Evolutionary conservation across 768 basidiomycete genomes (phyloP).

Genomic region (Russula virescens): DNA sequence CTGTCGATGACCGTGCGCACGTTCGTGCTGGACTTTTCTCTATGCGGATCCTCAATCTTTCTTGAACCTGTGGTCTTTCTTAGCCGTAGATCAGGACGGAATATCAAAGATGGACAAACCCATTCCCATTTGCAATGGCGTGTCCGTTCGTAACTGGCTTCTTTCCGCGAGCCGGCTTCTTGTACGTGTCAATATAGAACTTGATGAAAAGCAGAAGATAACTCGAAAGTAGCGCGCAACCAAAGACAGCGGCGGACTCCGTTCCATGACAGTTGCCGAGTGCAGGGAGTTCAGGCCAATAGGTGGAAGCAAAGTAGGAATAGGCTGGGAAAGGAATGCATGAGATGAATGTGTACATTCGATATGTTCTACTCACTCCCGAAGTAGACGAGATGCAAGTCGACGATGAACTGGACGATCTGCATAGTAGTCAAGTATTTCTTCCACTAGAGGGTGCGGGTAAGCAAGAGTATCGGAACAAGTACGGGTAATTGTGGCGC

Average conservation of each 20-base stretch:
- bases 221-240: slow-evolving; percentile 80
- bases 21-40: neutral
- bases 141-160: slow-evolving; percentile 38
- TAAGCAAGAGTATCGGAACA: neutral
- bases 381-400: slow-evolving; percentile 87
- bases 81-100: neutral
- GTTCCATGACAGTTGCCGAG: slow-evolving; percentile 83
- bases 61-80: slow-evolving; percentile 9
- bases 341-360: neutral
- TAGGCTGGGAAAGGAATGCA: slow-evolving; percentile 45
- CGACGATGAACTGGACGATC: slow-evolving; percentile 93
- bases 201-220: slow-evolving; percentile 96
- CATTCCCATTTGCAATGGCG: slow-evolving; percentile 39
- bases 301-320: slow-evolving; percentile 67
- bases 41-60: slow-evolving; percentile 13
- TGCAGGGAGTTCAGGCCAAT: slow-evolving; percentile 54
- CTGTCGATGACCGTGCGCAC: neutral
- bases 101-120: slow-evolving; percentile 25
- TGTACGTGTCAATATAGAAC: slow-evolving; percentile 85
- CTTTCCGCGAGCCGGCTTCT: slow-evolving; percentile 47
- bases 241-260: slow-evolving; percentile 82
- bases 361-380: slow-evolving; percentile 63
- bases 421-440: slow-evolving; percentile 96
- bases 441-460: slow-evolving; percentile 71
- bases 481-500: neutral